A percentile compares a stretch with the other conserved stretches of the same genome.
These are phyloP conservation scores for Physcomitrellopsis africana DNA, from an alignment of 225 moss, liverwort and hornwort species.

Conservation along the genomic window DNA sequence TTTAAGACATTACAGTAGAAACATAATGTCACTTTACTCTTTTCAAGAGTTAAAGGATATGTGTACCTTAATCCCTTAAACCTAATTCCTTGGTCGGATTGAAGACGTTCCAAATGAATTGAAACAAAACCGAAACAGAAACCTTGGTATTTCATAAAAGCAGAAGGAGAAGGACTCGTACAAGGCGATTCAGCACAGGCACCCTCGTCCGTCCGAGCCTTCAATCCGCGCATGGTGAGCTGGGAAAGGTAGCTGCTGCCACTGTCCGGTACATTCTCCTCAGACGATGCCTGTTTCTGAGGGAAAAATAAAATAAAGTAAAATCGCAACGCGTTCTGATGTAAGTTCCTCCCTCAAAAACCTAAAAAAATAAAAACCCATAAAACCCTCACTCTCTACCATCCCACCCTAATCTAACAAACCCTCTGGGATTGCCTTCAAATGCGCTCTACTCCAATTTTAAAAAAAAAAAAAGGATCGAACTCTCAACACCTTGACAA, in stretches of 20 bases:
- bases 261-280: slow-evolving; percentile 42
- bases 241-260: slow-evolving; percentile 67
- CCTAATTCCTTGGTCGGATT: neutral
- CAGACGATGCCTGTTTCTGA: slow-evolving; percentile 42
- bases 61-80: slow-evolving; percentile 14
- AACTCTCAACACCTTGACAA: neutral
- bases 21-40: neutral
- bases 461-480: neutral
- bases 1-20: neutral
- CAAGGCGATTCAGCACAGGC: slow-evolving; percentile 43
- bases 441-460: neutral
- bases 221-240: slow-evolving; percentile 64
- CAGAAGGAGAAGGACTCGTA: slow-evolving; percentile 30
- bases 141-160: neutral
- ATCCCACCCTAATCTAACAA: neutral
- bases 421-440: neutral
- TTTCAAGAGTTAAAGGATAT: no score
- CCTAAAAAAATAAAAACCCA: neutral
- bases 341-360: neutral
- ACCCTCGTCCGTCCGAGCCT: slow-evolving; percentile 47
- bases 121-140: neutral
- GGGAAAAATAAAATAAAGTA: neutral
- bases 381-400: neutral
- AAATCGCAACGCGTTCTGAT: neutral
- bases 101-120: neutral